Evolutionary conservation across 1,139 yeast species (phyloP).

Genomic region (Blastobotrys ciferrii): DNA sequence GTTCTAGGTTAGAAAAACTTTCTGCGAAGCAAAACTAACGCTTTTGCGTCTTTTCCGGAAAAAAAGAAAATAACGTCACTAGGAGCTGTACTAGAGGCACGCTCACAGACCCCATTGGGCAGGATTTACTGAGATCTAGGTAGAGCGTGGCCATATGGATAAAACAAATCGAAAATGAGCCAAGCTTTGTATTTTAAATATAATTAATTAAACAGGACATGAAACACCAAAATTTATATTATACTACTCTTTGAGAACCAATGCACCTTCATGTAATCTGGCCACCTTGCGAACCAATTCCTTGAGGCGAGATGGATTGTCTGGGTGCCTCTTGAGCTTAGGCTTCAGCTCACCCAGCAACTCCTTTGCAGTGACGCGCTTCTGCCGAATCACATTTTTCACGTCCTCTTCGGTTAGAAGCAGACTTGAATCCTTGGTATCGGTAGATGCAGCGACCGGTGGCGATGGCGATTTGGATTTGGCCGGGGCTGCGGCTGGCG

Average conservation of each 20-base stretch:
- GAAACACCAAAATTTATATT: too few relatives aligned
- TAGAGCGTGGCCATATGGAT: too few relatives aligned
- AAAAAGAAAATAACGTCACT: too few relatives aligned
- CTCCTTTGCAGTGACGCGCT: constrained; percentile 65
- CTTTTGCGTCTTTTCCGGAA: too few relatives aligned
- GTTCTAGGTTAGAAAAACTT: too few relatives aligned
- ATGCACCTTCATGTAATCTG: constrained; percentile 61
- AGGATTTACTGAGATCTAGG: too few relatives aligned
- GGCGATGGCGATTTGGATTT: constrained; percentile 14
- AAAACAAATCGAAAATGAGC: too few relatives aligned
- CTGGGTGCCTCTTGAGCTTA: constrained; percentile 66
- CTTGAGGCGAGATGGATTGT: constrained; percentile 66
- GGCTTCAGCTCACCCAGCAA: constrained; percentile 59
- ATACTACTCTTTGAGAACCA: constrained; percentile 52
- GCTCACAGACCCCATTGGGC: too few relatives aligned
- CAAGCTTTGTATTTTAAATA: too few relatives aligned
- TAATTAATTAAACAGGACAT: too few relatives aligned
- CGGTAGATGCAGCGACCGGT: constrained; percentile 17
- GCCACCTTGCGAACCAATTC: constrained; percentile 67
- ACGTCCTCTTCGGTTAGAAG: constrained; percentile 70
- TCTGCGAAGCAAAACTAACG: too few relatives aligned
- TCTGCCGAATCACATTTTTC: constrained; percentile 57
- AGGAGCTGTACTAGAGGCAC: too few relatives aligned
- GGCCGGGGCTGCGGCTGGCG: constrained; percentile 24
- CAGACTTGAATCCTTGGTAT: constrained; percentile 34